Percentiles rank a stretch among this genome's conserved stretches.
Evolutionary conservation across 192 early-diverging fungal species (phyloP).

Genomic region (Coemansia sp.): DNA sequence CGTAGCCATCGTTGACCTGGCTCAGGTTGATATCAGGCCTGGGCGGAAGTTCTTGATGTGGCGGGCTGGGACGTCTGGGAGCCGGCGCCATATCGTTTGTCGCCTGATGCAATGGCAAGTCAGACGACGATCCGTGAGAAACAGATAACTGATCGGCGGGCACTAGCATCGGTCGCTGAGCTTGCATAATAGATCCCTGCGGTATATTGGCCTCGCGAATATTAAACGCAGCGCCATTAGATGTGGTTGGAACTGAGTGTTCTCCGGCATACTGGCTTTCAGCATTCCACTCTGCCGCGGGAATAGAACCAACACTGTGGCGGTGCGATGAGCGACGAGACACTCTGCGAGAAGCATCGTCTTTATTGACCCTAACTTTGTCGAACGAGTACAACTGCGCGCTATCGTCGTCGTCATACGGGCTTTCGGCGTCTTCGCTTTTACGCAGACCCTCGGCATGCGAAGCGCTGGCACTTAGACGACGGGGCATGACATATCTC

Average conservation of each 20-base stretch:
- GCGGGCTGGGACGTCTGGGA: slow-evolving; percentile 6
- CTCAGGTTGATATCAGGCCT: slow-evolving; percentile 10
- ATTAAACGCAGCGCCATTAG: background rate
- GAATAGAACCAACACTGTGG: slow-evolving; percentile 9
- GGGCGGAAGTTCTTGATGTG: slow-evolving; percentile 1
- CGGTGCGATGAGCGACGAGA: slow-evolving; percentile 10
- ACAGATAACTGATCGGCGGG: slow-evolving; percentile 16
- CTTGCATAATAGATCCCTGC: background rate
- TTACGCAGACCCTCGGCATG: slow-evolving; percentile 3
- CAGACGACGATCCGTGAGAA: slow-evolving; percentile 7
- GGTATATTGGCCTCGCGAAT: background rate
- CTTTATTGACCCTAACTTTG: slow-evolving; percentile 28
- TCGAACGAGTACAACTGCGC: slow-evolving; percentile 41
- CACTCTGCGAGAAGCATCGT: background rate
- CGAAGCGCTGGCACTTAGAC: slow-evolving; percentile 10
- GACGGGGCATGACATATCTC: background rate
- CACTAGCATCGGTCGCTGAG: slow-evolving; percentile 21
- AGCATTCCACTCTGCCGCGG: background rate
- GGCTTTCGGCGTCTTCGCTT: slow-evolving; percentile 22
- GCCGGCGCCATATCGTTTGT: background rate
- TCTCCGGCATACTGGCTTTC: background rate
- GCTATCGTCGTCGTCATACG: slow-evolving; percentile 29
- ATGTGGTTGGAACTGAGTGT: background rate
- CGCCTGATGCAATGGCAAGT: background rate
- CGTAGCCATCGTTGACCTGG: slow-evolving; percentile 12